Conservation (phyloP, 148 eudicot species). For the Rhododendron ovatum region DNA sequence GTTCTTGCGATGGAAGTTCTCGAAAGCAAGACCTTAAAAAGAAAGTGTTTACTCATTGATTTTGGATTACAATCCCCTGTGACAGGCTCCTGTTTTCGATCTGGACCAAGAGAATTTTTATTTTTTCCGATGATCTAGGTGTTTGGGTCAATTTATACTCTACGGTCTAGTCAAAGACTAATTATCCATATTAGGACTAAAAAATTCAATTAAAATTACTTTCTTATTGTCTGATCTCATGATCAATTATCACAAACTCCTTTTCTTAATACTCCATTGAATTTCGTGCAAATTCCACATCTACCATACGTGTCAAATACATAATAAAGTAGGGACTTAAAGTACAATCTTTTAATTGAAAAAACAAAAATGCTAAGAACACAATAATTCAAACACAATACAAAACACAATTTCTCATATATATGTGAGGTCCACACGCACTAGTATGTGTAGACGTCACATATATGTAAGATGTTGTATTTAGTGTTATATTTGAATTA, state of each 20-base stretch:
- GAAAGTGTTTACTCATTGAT: not conserved
- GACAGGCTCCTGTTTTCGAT: not conserved
- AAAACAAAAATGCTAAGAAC: no score
- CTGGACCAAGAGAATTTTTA: not conserved
- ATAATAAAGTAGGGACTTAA: not conserved
- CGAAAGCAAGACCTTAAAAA: not conserved
- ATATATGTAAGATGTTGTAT: no score
- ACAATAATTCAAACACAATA: no score
- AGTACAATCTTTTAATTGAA: not conserved
- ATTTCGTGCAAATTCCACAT: not conserved
- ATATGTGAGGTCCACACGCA: fast-evolving
- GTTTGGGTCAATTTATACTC: no score
- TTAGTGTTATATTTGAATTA: no score
- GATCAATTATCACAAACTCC: not conserved
- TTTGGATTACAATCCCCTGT: not conserved
- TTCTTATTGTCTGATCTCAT: not conserved
- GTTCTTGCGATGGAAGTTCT: slow-evolving; percentile 3
- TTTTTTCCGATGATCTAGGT: no score
- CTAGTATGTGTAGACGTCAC: no score
- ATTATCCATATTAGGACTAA: no score
- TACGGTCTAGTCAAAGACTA: no score
- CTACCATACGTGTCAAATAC: not conserved
- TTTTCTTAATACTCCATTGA: not conserved
- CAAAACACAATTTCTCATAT: no score
- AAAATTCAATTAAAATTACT: no score